These are phyloP conservation scores for Forsythia suspensa DNA, from an alignment of 257 asterid genomes.

Conservation along the genomic window DNA sequence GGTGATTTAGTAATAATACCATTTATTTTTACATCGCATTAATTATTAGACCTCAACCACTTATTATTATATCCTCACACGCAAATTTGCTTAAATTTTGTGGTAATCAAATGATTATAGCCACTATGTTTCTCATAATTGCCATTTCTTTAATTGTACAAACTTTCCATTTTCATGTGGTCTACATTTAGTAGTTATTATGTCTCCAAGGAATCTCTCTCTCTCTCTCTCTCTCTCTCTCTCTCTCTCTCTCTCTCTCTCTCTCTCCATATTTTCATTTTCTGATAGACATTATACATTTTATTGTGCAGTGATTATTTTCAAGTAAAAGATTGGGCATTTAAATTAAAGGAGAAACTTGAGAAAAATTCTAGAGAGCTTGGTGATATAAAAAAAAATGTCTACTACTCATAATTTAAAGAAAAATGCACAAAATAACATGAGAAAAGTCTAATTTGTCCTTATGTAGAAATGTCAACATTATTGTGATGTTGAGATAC, in stretches of 20 bases:
- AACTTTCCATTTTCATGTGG: background rate
- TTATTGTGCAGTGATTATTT: no score
- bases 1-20: no score
- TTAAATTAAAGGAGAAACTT: no score
- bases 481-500: no score
- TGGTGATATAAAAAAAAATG: background rate
- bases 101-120: constrained; percentile 29
- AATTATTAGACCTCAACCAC: no score
- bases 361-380: no score
- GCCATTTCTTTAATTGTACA: constrained; percentile 7
- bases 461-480: background rate
- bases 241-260: no score
- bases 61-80: background rate
- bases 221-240: no score
- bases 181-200: background rate
- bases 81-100: constrained; percentile 21
- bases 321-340: no score
- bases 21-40: no score
- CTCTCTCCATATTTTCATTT: background rate
- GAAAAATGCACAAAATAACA: background rate
- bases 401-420: background rate
- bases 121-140: constrained; percentile 22
- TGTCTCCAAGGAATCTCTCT: background rate
- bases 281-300: no score
- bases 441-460: background rate